Evolutionary conservation across 176 grass and related monocot genomes (phyloP), one percentile per base, ranked within the genome.

Genomic region (Rhynchospora breviuscula): DNA sequence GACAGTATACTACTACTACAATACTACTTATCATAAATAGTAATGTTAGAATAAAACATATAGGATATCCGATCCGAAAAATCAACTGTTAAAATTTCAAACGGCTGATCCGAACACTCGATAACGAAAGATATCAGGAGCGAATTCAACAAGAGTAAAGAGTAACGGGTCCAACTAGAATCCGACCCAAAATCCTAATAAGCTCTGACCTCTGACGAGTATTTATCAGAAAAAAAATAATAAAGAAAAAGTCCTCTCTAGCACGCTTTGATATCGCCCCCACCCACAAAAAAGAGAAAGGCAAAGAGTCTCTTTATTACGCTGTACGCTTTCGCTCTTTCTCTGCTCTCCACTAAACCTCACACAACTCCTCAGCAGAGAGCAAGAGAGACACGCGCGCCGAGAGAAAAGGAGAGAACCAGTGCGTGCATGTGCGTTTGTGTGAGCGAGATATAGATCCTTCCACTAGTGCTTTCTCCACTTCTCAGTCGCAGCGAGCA

Each of bases 401-500:
- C 7, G 22, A 80, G 48, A 79, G 52, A 4, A 26, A 7, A 33
- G 5, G 56, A 63, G 78, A 63, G 33, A 23, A 8, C 14, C 17
- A 29, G 10, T 58, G 47, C 26, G 19, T 29, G 14, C 3, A 15
- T 58, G 47, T 26, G 47, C 33, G 53, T 7, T 11, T 15, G 10
- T 13, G 31, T 63, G 59, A 61, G 31, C 47, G 59, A 61, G 29
- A 48, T 35, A 64, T 35, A 40, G 61, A 63, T 25, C 1, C 59
- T 81, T 62, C n/a, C 49, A 25, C 51, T 85, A 26, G 17, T 64
- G 67, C 49, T 63, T 85, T 78, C 48, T 59, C 67, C 82, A 71
- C 25, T 5, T 78, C 71, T 85, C 68, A 63, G 8, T 85, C 40
- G 26, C 21, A 75, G 51, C 58, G 83, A 44, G 18, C 40, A 47